Evolutionary conservation across 768 basidiomycete genomes (phyloP), one percentile per base, ranked within the genome.

Genomic region (Collybia sp.): DNA sequence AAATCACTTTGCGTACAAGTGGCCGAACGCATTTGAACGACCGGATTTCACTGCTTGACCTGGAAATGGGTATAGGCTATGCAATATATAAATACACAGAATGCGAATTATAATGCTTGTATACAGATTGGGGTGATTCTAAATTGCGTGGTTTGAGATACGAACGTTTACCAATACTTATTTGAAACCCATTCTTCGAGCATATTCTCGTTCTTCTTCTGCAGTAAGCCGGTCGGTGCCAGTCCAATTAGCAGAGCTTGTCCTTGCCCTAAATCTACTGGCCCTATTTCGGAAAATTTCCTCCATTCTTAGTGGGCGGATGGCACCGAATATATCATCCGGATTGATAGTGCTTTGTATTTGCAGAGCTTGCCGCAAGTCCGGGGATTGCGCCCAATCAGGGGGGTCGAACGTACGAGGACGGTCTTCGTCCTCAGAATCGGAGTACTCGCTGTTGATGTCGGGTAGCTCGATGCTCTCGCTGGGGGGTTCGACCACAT

Each of bases 361-460:
- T 53, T 86, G 73, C 44, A 97, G 74, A 2, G 89, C 88, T 48
- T 83, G 77, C 12, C 81, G 75, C 20, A 97, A 76, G 57, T 87
- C 84, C 10, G 93, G 93, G 18, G 90, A 92, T 60, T 94, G 89
- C 1, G 93, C 91, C 95, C 95, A 97, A 17, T 79, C 72, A 2
- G 91, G 90, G 48, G 84, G 79, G 55, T 84, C 77, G 53, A 82
- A 84, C n/a, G 80, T 82, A 52, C 79, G 73, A 35, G 77, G 75
- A 15, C 85, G 80, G 53, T 85, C 82, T 61, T 94, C 93, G 53
- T 94, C 92, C 38, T 93, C 95, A 4, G 93, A 96, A 64, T 94
- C 90, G 5, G 93, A 96, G 65, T 97, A 98, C 57, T 97, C 95
- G 67, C 89, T 93, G 57, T 93, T 87, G 58, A 96, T 93, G 39